These are phyloP conservation scores for Sinapis alba DNA, from an alignment of 441 rosid species.

Conservation along the genomic window DNA sequence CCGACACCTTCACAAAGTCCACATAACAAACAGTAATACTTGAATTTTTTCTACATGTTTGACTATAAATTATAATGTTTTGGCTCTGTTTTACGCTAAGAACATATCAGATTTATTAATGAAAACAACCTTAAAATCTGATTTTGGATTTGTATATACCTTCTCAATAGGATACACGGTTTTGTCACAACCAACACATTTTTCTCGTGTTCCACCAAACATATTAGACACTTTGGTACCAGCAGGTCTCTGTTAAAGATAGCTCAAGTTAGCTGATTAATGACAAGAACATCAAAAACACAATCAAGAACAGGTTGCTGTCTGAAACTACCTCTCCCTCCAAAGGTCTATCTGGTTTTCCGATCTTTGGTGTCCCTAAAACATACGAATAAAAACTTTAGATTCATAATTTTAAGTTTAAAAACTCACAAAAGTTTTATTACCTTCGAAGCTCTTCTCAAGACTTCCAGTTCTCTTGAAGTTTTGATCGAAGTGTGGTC, in stretches of 20 bases:
- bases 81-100: background rate
- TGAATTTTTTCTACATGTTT: background rate
- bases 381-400: conserved; percentile 7
- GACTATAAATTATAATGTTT: background rate
- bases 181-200: conserved; percentile 83
- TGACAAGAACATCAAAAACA: conserved; percentile 14
- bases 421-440: background rate
- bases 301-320: conserved; percentile 8
- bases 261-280: background rate
- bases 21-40: background rate
- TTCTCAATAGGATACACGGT: conserved; percentile 95
- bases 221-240: conserved; percentile 77
- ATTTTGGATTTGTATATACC: conserved; percentile 44
- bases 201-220: conserved; percentile 95
- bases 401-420: conserved; percentile 10
- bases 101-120: background rate
- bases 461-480: conserved; percentile 98
- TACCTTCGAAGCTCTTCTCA: conserved; percentile 96
- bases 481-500: conserved; percentile 95
- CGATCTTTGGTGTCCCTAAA: conserved; percentile 85
- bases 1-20: conserved; percentile 63
- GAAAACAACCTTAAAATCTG: background rate
- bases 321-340: conserved; percentile 71
- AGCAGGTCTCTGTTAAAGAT: conserved; percentile 65
- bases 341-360: conserved; percentile 68